phyloP scores from a whole-genome alignment of 805 yeast species.

The Saccharomycopsis malanga region DNA sequence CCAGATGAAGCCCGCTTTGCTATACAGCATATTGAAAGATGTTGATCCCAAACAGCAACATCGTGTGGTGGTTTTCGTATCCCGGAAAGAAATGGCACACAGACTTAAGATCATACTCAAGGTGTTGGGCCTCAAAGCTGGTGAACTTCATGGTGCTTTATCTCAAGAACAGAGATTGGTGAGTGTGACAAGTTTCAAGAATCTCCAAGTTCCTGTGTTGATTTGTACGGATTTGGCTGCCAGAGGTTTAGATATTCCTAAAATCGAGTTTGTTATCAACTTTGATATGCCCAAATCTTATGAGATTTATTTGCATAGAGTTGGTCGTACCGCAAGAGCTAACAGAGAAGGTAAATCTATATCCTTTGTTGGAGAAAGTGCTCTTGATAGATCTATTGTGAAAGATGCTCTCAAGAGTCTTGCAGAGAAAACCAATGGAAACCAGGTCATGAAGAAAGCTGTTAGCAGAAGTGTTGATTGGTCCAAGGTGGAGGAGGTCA shows the following conservation, averaged over 20 bases:
- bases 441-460: slow-evolving; percentile 42
- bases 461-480: slow-evolving; percentile 92
- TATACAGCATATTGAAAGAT: slow-evolving; percentile 62
- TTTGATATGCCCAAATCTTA: slow-evolving; percentile 92
- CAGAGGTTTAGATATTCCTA: slow-evolving; percentile 98
- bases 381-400: slow-evolving; percentile 86
- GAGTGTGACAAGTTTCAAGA: slow-evolving; percentile 76
- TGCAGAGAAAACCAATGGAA: slow-evolving; percentile 5
- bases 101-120: slow-evolving; percentile 70
- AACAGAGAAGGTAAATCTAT: slow-evolving; percentile 93
- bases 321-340: slow-evolving; percentile 99
- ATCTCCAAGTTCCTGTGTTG: slow-evolving; percentile 74
- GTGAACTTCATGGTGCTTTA: slow-evolving; percentile 77
- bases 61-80: slow-evolving; percentile 83
- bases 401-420: slow-evolving; percentile 58
- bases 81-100: slow-evolving; percentile 89
- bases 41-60: slow-evolving; percentile 56
- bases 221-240: slow-evolving; percentile 98
- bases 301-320: slow-evolving; percentile 92
- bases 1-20: slow-evolving; percentile 70
- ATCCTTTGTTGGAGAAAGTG: slow-evolving; percentile 86
- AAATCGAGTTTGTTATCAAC: slow-evolving; percentile 89
- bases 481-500: slow-evolving; percentile 68
- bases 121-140: slow-evolving; percentile 65
- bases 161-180: slow-evolving; percentile 89